Percentiles rank a stretch among this genome's conserved stretches.
These are phyloP conservation scores for Eimeria praecox DNA, from an alignment of 169 alveolate genomes.

Conservation along the genomic window DNA sequence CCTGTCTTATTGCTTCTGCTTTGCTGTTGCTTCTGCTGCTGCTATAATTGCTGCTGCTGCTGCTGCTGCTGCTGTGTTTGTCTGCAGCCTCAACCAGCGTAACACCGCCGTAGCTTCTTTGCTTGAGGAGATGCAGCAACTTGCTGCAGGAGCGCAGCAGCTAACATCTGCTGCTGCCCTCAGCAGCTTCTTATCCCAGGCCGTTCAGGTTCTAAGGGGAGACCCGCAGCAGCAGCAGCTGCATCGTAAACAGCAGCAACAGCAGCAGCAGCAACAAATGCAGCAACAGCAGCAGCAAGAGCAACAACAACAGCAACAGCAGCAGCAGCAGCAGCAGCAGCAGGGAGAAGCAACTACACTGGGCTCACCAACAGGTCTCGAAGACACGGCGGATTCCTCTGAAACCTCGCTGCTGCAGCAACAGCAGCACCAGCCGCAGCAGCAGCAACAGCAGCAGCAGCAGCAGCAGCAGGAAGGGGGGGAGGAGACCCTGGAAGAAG, in stretches of 20 bases:
- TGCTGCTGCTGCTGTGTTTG: constrained; percentile 31
- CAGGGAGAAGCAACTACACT: background rate
- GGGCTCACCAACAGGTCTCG: background rate
- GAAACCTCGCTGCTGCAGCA: constrained; percentile 28
- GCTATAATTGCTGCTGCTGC: constrained; percentile 23
- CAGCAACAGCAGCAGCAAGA: constrained; percentile 29
- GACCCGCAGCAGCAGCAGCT: constrained; percentile 63
- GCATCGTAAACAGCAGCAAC: constrained; percentile 50
- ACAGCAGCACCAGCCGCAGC: constrained; percentile 23
- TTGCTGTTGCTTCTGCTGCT: constrained; percentile 51
- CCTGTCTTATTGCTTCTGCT: background rate
- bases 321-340: constrained; percentile 55
- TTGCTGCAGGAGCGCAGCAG: constrained; percentile 50
- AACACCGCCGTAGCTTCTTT: constrained; percentile 85
- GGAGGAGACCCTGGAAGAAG: background rate
- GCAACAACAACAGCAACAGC: constrained; percentile 52
- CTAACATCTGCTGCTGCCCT: constrained; percentile 20
- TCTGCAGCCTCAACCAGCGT: constrained; percentile 82
- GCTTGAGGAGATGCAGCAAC: constrained; percentile 83
- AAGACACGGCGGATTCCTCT: background rate
- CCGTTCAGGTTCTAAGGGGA: constrained; percentile 58
- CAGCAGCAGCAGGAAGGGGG: constrained; percentile 67
- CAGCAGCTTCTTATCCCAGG: constrained; percentile 37
- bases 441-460: constrained; percentile 32
- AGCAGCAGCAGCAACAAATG: constrained; percentile 44